phyloP scores from a whole-genome alignment of 75 land plant species.

The Chamaecyparis obtusa region DNA sequence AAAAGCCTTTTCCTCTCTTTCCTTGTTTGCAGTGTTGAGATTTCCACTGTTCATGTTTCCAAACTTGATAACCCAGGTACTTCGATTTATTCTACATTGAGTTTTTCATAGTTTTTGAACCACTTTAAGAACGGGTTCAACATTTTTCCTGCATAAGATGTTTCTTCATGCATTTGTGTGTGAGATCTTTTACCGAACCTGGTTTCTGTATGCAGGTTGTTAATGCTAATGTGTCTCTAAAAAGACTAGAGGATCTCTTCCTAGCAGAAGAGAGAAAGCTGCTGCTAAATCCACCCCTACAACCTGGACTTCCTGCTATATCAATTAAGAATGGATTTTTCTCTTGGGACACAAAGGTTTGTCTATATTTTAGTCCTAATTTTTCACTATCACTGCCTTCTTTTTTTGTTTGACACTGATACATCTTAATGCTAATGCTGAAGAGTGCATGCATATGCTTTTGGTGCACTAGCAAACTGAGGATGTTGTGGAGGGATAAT shows the following conservation, averaged over 20 bases:
- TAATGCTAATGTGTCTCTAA: conserved; percentile 89
- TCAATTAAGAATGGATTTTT: conserved; percentile 84
- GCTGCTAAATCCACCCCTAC: conserved; percentile 77
- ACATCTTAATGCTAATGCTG: background rate
- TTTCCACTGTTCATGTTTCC: conserved; percentile 94
- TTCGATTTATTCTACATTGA: background rate
- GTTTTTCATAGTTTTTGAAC: background rate
- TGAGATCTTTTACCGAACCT: background rate
- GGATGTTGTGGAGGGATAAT: background rate
- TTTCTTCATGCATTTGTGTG: background rate
- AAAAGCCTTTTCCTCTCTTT: conserved; percentile 92
- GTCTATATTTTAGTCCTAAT: background rate
- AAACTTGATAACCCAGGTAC: conserved; percentile 86
- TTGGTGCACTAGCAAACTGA: background rate
- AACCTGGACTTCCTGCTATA: conserved; percentile 70
- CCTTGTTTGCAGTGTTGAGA: conserved; percentile 88
- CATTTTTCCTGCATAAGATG: background rate
- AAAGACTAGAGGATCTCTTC: conserved; percentile 80
- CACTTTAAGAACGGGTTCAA: background rate
- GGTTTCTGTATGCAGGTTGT: conserved; percentile 55
- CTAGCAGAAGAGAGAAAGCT: conserved; percentile 74
- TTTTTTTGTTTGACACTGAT: background rate
- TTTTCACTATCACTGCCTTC: background rate
- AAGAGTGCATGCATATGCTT: background rate
- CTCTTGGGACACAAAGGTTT: conserved; percentile 92